Evolutionary conservation across 2,329 filamentous ascomycete genomes (phyloP), one percentile per base, ranked within the genome.

Genomic region (Penicillium freii): DNA sequence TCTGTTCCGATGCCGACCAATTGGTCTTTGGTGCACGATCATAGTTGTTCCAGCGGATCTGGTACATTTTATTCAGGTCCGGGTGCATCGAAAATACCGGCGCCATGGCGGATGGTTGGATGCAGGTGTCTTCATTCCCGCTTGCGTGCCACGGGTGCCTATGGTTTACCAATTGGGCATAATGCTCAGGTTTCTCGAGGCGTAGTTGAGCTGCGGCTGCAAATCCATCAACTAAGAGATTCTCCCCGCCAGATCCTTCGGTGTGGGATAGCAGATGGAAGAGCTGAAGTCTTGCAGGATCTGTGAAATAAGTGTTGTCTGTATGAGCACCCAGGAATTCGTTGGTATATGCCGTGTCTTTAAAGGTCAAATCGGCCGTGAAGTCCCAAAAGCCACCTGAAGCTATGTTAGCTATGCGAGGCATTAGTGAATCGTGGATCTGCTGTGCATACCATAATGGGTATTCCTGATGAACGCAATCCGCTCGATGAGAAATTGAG

Each of bases 301-400:
- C 93, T 23, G 86, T 92, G 77, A 97, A 97, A 75, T 99, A 97
- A 1, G 93, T 96, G 7, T 86, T 97, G 76, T 99, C 94, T 1
- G 93, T 97, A 74, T 99, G 94, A 0, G 90, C 88, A 21, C 86
- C 85, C 3, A 99, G 83, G 1, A 87, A 87, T 50, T 94, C 81
- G 66, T 89, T 91, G 1, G 93, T 97, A 77, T 97, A 99, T 4
- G 92, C 92, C 1, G 90, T 95, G 69, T 96, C 92, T 63, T 92
- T 92, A 69, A 88, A 88, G 29, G 91, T 88, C 25, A 97, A 83
- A 73, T 97, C 90, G 5, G 92, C 89, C 0, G 90, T 90, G 73
- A 97, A 97, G 75, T 97, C 93, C 79, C 87, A 90, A 74, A 90
- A 90, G 29, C 83, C 87, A 61, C 86, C 82, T 64, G 53, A 8